phyloP scores from a whole-genome alignment of 2,329 filamentous ascomycete species.

The Colletotrichum aenigma region DNA sequence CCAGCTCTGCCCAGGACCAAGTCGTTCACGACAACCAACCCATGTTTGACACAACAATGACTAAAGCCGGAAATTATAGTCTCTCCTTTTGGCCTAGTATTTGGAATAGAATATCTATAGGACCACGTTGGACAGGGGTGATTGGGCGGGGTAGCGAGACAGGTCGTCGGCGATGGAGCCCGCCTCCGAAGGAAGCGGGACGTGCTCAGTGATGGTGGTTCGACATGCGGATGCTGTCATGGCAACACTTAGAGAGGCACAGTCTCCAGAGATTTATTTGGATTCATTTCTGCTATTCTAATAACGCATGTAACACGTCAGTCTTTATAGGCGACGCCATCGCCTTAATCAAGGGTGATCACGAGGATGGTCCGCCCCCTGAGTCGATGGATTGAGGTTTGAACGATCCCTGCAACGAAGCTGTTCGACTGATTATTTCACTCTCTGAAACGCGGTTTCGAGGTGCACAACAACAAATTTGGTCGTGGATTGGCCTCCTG shows the following conservation, averaged over 20 bases:
- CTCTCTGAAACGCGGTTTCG: background rate
- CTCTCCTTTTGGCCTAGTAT: background rate
- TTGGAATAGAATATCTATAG: background rate
- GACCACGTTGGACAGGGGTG: background rate
- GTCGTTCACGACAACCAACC: background rate
- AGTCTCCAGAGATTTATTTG: too few relatives aligned
- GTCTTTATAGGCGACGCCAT: background rate
- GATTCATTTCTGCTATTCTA: too few relatives aligned
- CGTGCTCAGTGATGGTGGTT: background rate
- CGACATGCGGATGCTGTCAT: too few relatives aligned
- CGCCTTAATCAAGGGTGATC: too few relatives aligned
- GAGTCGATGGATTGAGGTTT: background rate
- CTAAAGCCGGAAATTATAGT: background rate
- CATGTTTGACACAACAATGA: background rate
- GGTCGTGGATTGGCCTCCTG: too few relatives aligned
- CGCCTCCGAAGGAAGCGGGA: background rate
- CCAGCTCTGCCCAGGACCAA: background rate
- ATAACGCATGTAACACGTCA: too few relatives aligned
- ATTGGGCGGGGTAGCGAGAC: background rate
- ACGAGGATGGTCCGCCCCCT: background rate
- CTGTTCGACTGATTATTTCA: background rate
- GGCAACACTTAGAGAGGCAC: too few relatives aligned
- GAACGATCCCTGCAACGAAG: background rate
- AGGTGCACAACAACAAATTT: background rate
- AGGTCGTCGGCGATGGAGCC: background rate